Conservation (phyloP, 148 eudicot genomes). For the Chenopodium formosanum region DNA sequence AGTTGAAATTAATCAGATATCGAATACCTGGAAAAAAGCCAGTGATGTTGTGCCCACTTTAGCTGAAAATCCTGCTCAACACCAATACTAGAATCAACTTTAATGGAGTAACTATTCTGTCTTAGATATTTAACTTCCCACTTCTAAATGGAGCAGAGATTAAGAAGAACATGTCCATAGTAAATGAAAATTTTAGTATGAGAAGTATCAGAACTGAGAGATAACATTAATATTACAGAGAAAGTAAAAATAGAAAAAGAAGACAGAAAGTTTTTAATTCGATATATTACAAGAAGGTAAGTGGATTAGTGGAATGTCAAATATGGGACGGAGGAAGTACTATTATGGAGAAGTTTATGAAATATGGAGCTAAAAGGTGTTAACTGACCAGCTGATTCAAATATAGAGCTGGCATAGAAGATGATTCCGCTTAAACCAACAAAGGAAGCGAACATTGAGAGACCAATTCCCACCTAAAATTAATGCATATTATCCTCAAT, state of each 20-base stretch:
- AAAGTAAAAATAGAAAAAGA: too few species aligned
- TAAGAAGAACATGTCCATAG: too few species aligned
- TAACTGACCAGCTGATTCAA: slow-evolving; percentile 40
- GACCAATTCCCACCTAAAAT: slow-evolving; percentile 37
- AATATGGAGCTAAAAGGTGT: background rate
- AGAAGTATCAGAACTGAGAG: too few species aligned
- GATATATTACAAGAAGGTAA: too few species aligned
- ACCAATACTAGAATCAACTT: background rate
- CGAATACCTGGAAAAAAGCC: slow-evolving; percentile 30
- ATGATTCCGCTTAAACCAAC: slow-evolving; percentile 31
- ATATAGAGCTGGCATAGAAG: slow-evolving; percentile 31
- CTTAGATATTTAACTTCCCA: too few species aligned
- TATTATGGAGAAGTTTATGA: background rate
- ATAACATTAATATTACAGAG: too few species aligned
- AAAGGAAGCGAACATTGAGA: slow-evolving; percentile 22
- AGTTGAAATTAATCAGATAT: background rate
- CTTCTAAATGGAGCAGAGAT: too few species aligned
- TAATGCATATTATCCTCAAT: background rate
- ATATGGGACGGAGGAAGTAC: background rate
- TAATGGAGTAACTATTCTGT: background rate
- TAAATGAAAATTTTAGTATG: too few species aligned
- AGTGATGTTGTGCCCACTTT: slow-evolving; percentile 26
- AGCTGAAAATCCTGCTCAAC: slow-evolving; percentile 30
- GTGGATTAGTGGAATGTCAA: background rate
- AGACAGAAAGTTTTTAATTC: too few species aligned